Evolutionary conservation across 2,329 filamentous ascomycete species (phyloP).

Genomic region (Arthrobotrys musiformis): DNA sequence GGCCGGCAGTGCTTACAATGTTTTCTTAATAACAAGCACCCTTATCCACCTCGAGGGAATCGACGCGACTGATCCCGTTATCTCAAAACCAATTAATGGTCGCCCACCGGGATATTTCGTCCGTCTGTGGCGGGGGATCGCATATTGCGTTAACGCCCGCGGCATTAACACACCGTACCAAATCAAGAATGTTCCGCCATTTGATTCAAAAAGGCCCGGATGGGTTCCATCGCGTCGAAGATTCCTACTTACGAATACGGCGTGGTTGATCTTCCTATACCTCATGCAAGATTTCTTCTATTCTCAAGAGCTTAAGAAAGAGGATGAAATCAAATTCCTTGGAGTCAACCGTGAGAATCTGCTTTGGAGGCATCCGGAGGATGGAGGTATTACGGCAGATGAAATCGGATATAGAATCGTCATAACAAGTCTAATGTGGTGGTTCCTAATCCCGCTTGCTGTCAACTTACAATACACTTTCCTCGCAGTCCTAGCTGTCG

Average conservation of each 20-base stretch:
- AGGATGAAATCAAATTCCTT: slow-evolving; percentile 31
- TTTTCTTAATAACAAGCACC: slow-evolving; percentile 9
- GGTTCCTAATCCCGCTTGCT: slow-evolving; percentile 22
- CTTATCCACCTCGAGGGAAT: slow-evolving; percentile 22
- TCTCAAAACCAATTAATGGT: slow-evolving; percentile 33
- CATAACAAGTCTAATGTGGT: slow-evolving; percentile 32
- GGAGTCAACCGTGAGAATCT: slow-evolving; percentile 38
- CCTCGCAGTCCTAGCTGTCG: slow-evolving; percentile 22
- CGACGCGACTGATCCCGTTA: slow-evolving; percentile 31
- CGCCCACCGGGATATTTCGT: slow-evolving; percentile 35
- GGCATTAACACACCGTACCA: slow-evolving; percentile 40
- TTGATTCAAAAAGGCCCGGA: slow-evolving; percentile 37
- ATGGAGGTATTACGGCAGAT: slow-evolving; percentile 28
- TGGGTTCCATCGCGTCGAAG: slow-evolving; percentile 42
- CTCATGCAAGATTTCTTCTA: slow-evolving; percentile 22
- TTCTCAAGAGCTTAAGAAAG: not conserved
- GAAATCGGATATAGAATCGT: slow-evolving; percentile 24
- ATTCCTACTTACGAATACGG: slow-evolving; percentile 9
- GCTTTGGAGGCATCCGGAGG: slow-evolving; percentile 17
- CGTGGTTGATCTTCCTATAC: slow-evolving; percentile 25
- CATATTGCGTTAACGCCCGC: slow-evolving; percentile 38
- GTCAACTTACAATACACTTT: slow-evolving; percentile 35
- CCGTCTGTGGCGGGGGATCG: slow-evolving; percentile 35
- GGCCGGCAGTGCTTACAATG: slow-evolving; percentile 17
- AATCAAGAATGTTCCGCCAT: slow-evolving; percentile 45